phyloP scores from a whole-genome alignment of 148 eudicot species.

The Spergularia marina region DNA sequence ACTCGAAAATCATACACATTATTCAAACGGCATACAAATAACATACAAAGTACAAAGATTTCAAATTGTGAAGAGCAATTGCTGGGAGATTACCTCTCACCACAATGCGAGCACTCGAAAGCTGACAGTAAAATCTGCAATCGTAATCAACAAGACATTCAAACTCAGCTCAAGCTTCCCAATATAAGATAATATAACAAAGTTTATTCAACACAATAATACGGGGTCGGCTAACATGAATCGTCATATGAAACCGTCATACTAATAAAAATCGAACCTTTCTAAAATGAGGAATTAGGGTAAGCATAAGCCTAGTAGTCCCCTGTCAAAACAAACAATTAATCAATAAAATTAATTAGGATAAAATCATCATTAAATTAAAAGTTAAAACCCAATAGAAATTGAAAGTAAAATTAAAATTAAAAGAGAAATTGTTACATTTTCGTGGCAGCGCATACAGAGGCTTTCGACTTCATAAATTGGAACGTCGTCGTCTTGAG shows the following conservation, averaged over 20 bases:
- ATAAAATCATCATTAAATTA: not conserved
- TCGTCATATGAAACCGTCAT: no score
- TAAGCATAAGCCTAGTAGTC: conserved; percentile 67
- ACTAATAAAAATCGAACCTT: conserved; percentile 41
- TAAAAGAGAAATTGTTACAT: conserved; percentile 36
- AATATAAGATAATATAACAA: no score
- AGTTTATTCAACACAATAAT: not conserved
- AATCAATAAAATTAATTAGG: not conserved
- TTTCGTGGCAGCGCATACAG: conserved; percentile 83
- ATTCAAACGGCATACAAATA: not conserved
- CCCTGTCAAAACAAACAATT: conserved; percentile 49
- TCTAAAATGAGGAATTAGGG: conserved; percentile 78
- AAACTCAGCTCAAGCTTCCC: not conserved
- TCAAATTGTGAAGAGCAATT: not conserved
- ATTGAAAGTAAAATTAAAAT: conserved; percentile 8
- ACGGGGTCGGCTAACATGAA: no score
- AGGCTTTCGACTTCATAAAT: conserved; percentile 82
- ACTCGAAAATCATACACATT: not conserved
- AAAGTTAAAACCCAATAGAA: not conserved
- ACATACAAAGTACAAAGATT: not conserved
- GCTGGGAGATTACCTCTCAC: conserved; percentile 65
- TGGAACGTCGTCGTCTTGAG: conserved; percentile 53
- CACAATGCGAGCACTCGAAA: conserved; percentile 93
- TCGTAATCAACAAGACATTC: not conserved
- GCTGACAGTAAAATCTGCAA: conserved; percentile 89